These are phyloP conservation scores for Dryadomyces quercivorus DNA, from an alignment of 2,329 filamentous ascomycete genomes.

Conservation along the genomic window DNA sequence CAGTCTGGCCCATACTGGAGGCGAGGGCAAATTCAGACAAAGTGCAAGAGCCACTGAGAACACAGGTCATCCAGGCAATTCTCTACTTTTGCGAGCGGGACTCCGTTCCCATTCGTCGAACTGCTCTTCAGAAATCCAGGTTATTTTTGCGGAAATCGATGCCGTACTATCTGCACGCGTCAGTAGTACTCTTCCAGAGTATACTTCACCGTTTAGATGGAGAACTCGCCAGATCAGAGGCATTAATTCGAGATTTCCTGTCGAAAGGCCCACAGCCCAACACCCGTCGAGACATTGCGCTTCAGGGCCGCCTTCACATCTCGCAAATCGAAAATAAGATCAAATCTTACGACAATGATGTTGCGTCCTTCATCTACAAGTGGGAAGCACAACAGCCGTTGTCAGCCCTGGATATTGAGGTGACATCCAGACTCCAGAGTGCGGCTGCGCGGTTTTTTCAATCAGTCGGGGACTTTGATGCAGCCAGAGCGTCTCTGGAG, in stretches of 20 bases:
- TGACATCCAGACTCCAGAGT: neutral
- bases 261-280: neutral
- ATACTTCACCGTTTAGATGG: conserved; percentile 1
- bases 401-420: conserved; percentile 1
- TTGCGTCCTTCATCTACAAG: conserved; percentile 1
- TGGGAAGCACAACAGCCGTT: neutral
- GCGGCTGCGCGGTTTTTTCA: conserved; percentile 4
- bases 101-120: neutral
- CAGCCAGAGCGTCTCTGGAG: conserved; percentile 1
- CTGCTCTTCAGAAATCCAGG: neutral
- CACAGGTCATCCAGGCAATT: neutral
- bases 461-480: conserved; percentile 1
- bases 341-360: conserved; percentile 3
- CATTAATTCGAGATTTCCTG: neutral
- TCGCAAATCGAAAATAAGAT: conserved; percentile 6
- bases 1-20: conserved; percentile 1
- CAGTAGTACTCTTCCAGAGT: conserved; percentile 2
- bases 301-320: conserved; percentile 4
- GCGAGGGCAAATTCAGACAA: neutral
- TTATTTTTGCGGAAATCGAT: neutral
- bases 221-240: neutral
- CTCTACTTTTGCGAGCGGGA: conserved; percentile 3
- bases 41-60: neutral
- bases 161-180: conserved; percentile 5
- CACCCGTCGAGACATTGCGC: neutral